Evolutionary conservation across 441 rosid genomes (phyloP).

Genomic region (Corymbia calophylla): DNA sequence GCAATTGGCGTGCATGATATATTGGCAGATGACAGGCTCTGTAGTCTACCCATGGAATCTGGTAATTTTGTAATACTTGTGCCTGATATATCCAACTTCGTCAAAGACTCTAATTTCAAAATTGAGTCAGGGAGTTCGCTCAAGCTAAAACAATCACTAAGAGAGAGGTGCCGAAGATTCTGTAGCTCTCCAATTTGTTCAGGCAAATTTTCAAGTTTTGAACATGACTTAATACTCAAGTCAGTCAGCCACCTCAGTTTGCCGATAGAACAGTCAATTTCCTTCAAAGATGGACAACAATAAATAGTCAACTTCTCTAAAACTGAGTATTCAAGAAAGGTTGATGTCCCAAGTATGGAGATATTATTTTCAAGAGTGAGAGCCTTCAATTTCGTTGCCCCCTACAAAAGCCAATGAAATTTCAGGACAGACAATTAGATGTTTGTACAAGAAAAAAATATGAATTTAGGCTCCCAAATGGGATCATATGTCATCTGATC

Average conservation of each 20-base stretch:
- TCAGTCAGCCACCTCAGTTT: rapidly evolving
- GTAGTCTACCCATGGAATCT: neutral
- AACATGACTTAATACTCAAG: neutral
- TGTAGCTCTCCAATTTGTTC: neutral
- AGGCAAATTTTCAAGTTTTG: no score
- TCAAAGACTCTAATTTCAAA: no score
- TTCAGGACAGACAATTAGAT: no score
- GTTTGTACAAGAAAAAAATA: rapidly evolving
- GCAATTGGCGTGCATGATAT: rapidly evolving
- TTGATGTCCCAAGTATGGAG: rapidly evolving
- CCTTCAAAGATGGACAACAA: neutral
- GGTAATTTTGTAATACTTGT: neutral
- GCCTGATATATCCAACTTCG: rapidly evolving
- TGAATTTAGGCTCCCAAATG: rapidly evolving
- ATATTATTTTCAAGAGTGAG: rapidly evolving
- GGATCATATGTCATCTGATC: no score
- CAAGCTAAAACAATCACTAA: rapidly evolving
- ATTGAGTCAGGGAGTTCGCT: neutral
- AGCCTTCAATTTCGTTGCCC: neutral
- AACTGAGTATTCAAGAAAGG: rapidly evolving
- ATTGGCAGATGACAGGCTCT: rapidly evolving
- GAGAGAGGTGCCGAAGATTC: neutral
- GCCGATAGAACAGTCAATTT: neutral
- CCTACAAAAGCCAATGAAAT: neutral
- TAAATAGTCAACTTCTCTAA: neutral